phyloP scores from a whole-genome alignment of 805 yeast genomes.

The Starmerella bombicola region DNA sequence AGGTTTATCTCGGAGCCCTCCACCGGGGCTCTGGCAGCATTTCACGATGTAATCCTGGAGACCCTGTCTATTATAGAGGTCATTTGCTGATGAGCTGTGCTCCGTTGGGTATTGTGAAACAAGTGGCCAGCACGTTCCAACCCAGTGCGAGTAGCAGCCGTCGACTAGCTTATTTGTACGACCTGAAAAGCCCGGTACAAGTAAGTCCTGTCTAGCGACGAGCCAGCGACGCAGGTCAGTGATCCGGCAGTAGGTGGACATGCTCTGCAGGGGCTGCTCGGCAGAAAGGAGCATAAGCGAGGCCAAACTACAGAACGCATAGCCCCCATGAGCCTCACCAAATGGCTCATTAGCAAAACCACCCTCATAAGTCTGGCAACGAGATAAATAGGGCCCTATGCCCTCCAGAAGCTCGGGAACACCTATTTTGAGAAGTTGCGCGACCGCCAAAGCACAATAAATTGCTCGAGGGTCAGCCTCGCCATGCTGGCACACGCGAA shows the following conservation, averaged over 20 bases:
- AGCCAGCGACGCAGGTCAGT: conserved; percentile 52
- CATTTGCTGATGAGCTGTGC: not conserved
- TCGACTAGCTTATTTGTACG: conserved; percentile 89
- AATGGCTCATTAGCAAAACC: conserved; percentile 80
- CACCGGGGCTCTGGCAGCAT: conserved; percentile 58
- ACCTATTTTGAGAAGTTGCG: conserved; percentile 47
- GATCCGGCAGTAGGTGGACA: conserved; percentile 35
- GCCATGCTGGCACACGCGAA: conserved; percentile 61
- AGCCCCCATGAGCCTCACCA: conserved; percentile 96
- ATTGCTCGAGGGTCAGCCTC: conserved; percentile 73
- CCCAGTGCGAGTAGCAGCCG: conserved; percentile 94
- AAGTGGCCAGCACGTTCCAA: conserved; percentile 63
- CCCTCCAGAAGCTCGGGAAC: conserved; percentile 41
- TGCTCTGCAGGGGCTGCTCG: conserved; percentile 25
- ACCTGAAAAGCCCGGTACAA: conserved; percentile 86
- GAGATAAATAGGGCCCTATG: conserved; percentile 45
- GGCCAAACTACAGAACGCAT: conserved; percentile 80
- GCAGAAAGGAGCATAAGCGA: conserved; percentile 39
- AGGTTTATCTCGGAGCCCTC: conserved; percentile 87
- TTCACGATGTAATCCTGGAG: conserved; percentile 52
- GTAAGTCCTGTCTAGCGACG: conserved; percentile 42
- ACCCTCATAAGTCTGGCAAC: conserved; percentile 88
- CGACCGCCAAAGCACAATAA: conserved; percentile 71
- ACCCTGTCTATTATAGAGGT: conserved; percentile 33
- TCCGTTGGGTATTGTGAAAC: conserved; percentile 35